A percentile compares a stretch with the other conserved stretches of the same genome.
Evolutionary conservation across 164 flowering plant genomes (phyloP).

Genomic region (Dillenia suffruticosa): DNA sequence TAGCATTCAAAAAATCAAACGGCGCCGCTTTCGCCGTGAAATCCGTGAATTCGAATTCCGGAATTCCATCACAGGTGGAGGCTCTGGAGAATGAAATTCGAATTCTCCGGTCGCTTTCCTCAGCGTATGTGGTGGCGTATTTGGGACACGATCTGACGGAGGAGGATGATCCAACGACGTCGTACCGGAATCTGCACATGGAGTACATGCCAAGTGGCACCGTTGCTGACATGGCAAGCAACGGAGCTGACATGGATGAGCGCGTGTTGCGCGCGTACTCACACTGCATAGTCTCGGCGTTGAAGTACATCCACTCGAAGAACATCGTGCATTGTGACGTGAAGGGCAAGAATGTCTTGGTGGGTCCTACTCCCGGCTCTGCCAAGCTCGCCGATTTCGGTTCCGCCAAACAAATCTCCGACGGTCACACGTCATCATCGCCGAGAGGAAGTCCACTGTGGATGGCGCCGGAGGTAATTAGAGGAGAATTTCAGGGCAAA

Average conservation of each 20-base stretch:
- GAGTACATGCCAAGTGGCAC: constrained; percentile 69
- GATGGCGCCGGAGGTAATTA: constrained; percentile 89
- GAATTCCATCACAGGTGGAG: constrained; percentile 18
- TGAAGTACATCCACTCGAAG: constrained; percentile 40
- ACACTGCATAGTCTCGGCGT: constrained; percentile 42
- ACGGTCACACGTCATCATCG: neutral
- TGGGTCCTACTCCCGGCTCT: constrained; percentile 23
- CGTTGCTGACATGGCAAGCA: constrained; percentile 32
- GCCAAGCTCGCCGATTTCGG: constrained; percentile 86
- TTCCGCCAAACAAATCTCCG: constrained; percentile 29
- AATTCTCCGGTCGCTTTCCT: constrained; percentile 41
- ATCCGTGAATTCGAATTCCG: constrained; percentile 31
- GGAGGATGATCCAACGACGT: constrained; percentile 8
- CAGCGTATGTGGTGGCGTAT: constrained; percentile 51
- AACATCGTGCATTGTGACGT: constrained; percentile 78
- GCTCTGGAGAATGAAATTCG: constrained; percentile 61
- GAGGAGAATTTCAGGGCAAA: constrained; percentile 54
- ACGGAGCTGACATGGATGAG: constrained; percentile 26
- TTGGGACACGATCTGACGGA: constrained; percentile 48
- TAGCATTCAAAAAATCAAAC: constrained; percentile 26
- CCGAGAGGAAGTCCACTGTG: constrained; percentile 77
- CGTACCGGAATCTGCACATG: constrained; percentile 53
- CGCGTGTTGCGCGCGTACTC: constrained; percentile 31
- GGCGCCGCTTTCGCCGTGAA: constrained; percentile 63
- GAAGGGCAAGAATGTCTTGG: constrained; percentile 60